Evolutionary conservation across 345 rosid genomes (phyloP).

Genomic region (Citrus australasica): DNA sequence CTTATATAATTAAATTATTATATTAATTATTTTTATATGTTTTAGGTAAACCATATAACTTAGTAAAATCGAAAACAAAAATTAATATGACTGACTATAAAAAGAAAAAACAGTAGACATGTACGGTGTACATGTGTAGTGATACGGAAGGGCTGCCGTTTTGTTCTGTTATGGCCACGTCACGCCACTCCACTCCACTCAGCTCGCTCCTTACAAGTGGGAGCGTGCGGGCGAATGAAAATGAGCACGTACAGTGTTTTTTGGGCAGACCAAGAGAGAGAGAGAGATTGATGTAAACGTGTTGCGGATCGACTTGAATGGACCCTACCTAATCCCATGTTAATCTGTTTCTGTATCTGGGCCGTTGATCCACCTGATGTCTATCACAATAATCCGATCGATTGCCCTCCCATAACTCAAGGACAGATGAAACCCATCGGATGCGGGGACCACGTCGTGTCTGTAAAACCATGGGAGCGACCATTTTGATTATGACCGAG

Average conservation of each 20-base stretch:
- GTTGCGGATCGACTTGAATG: constrained; percentile 5
- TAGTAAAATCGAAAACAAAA: too few relatives aligned
- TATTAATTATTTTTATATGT: too few relatives aligned
- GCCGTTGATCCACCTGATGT: background rate
- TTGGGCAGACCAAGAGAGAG: background rate
- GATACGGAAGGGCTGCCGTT: constrained; percentile 19
- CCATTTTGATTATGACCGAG: background rate
- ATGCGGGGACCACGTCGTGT: background rate
- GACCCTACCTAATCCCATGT: background rate
- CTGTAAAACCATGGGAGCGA: background rate
- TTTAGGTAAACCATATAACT: too few relatives aligned
- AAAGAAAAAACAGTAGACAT: background rate
- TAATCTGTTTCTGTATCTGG: background rate
- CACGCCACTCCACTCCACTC: constrained; percentile 6
- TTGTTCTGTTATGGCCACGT: background rate
- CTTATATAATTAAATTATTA: too few relatives aligned
- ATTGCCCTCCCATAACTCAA: background rate
- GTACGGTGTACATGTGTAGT: constrained; percentile 18
- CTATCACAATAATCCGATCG: background rate
- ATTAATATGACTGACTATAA: background rate
- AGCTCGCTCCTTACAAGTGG: constrained; percentile 34
- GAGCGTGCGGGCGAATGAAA: constrained; percentile 16
- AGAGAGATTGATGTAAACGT: background rate
- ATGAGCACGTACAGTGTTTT: too few relatives aligned
- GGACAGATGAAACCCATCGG: background rate